These are phyloP conservation scores for Dendrobium chrysotoxum DNA, from an alignment of 106 monocot genomes.

Conservation along the genomic window DNA sequence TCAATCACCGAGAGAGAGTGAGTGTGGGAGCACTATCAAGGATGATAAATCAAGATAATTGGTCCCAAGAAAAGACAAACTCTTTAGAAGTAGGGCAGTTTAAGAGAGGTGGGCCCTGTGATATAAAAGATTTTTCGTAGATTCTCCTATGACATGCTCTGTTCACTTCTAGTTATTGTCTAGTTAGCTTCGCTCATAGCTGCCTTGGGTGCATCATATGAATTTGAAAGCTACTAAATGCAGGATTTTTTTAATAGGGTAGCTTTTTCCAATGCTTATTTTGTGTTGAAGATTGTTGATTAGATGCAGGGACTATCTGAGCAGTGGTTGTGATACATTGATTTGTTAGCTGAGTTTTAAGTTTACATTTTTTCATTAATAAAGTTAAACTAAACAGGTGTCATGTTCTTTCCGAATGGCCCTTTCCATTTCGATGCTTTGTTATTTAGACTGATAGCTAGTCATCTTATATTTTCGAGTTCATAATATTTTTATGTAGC, in stretches of 20 bases:
- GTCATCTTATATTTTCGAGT: neutral
- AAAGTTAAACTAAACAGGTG: neutral
- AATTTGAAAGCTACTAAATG: neutral
- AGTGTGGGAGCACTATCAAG: too few relatives aligned
- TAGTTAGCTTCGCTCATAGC: neutral
- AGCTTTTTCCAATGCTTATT: neutral
- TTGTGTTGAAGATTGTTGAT: neutral
- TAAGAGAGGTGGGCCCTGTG: too few relatives aligned
- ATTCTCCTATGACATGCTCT: too few relatives aligned
- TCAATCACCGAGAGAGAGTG: too few relatives aligned
- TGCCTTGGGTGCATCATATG: neutral
- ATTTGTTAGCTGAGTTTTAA: conserved; percentile 1
- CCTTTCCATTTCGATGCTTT: neutral
- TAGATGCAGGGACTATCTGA: neutral
- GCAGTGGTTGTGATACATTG: neutral
- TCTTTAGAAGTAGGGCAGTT: too few relatives aligned
- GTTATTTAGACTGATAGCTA: neutral
- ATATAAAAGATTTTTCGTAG: too few relatives aligned
- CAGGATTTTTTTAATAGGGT: neutral
- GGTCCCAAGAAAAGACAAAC: too few relatives aligned
- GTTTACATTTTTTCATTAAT: neutral
- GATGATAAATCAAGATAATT: too few relatives aligned
- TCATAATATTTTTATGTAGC: neutral
- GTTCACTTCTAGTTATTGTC: too few relatives aligned
- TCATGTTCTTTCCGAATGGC: neutral